Evolutionary conservation across 192 early-diverging fungal genomes (phyloP).

Genomic region (Coemansia umbellata): DNA sequence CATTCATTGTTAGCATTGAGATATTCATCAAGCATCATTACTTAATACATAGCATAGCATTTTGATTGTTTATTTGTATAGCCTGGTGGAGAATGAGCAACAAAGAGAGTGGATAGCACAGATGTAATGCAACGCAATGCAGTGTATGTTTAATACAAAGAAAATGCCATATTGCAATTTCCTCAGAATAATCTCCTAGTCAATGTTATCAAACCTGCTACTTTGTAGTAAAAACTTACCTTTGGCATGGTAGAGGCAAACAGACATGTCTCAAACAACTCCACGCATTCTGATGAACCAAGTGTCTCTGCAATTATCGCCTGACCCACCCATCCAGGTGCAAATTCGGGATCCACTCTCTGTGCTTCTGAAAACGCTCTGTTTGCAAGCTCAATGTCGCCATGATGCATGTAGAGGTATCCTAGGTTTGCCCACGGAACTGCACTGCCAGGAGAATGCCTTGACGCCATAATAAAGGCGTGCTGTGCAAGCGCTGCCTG

Average conservation of each 20-base stretch:
- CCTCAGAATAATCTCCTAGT: no score
- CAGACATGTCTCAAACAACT: conserved; percentile 76
- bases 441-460: conserved; percentile 60
- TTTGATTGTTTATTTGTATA: no score
- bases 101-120: no score
- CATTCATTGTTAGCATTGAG: no score
- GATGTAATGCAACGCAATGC: no score
- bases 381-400: conserved; percentile 71
- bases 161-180: no score
- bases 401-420: conserved; percentile 63
- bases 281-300: conserved; percentile 54
- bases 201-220: no score
- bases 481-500: conserved; percentile 72
- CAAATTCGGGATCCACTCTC: conserved; percentile 73
- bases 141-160: no score
- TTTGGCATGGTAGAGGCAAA: neutral
- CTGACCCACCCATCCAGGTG: conserved; percentile 81
- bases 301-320: conserved; percentile 66
- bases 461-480: conserved; percentile 76
- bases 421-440: conserved; percentile 82
- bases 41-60: no score
- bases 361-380: conserved; percentile 70
- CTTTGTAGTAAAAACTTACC: neutral
- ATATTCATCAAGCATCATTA: no score
- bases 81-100: no score